These are phyloP conservation scores for Phytophthora cryptogea DNA, from an alignment of 352 stramenopile species.

Conservation along the genomic window DNA sequence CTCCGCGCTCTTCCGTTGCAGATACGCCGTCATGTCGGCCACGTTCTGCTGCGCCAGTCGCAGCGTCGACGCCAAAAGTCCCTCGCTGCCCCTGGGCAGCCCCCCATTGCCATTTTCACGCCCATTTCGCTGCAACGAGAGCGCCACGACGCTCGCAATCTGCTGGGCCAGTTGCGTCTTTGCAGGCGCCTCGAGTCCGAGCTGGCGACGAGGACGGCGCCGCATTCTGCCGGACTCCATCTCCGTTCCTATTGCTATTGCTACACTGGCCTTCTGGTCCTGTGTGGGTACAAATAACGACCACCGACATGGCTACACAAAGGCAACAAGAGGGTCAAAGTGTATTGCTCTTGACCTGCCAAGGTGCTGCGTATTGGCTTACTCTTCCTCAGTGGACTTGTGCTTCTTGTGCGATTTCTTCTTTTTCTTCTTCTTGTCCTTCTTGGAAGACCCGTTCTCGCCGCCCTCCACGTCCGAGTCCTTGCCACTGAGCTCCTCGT, in stretches of 20 bases:
- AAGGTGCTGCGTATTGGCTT: constrained; percentile 1
- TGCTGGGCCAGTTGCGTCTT: constrained; percentile 24
- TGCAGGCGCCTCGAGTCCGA: constrained; percentile 23
- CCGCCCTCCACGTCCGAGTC: constrained; percentile 65
- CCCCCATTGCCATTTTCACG: not conserved
- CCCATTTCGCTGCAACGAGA: constrained; percentile 26
- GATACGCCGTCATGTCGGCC: constrained; percentile 32
- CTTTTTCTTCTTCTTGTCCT: constrained; percentile 66
- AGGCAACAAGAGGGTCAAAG: not conserved
- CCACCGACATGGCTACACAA: constrained; percentile 24
- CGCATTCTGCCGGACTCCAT: constrained; percentile 4
- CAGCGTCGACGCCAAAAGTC: constrained; percentile 30
- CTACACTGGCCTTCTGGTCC: constrained; percentile 18
- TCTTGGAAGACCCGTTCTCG: constrained; percentile 57
- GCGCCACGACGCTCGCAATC: constrained; percentile 32
- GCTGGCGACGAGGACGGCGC: constrained; percentile 13
- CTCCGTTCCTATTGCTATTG: too few relatives aligned
- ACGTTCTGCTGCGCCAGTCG: constrained; percentile 34
- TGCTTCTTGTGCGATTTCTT: constrained; percentile 76
- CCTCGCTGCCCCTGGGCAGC: constrained; percentile 7
- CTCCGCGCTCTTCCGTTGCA: constrained; percentile 11
- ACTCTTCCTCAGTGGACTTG: constrained; percentile 40
- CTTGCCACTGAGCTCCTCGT: constrained; percentile 80
- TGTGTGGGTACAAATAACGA: constrained; percentile 3
- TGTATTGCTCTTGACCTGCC: not conserved